A percentile compares a stretch with the other conserved stretches of the same genome.
Evolutionary conservation across 352 stramenopile genomes (phyloP).

Genomic region (Achlya hypogyna): DNA sequence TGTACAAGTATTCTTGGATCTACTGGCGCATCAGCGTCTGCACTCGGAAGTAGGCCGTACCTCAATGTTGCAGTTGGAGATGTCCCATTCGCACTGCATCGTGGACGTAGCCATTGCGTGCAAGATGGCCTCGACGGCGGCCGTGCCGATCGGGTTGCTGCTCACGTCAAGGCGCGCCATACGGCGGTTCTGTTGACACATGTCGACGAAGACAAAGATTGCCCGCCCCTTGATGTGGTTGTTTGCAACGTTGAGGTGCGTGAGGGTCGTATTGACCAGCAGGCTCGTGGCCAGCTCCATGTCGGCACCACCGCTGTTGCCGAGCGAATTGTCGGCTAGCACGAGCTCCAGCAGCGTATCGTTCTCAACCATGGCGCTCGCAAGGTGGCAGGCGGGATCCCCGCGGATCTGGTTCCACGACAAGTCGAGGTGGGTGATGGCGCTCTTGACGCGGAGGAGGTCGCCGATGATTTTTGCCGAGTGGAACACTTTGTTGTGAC

Average conservation of each 20-base stretch:
- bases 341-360: conserved; percentile 48
- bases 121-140: conserved; percentile 51
- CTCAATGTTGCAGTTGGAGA: conserved; percentile 58
- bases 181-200: conserved; percentile 42
- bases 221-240: conserved; percentile 59
- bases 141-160: conserved; percentile 56
- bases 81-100: conserved; percentile 45
- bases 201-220: conserved; percentile 50
- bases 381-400: conserved; percentile 49
- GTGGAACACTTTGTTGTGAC: conserved; percentile 56
- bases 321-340: conserved; percentile 62
- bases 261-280: conserved; percentile 55
- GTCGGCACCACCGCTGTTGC: conserved; percentile 55
- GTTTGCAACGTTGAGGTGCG: conserved; percentile 48
- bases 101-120: conserved; percentile 39
- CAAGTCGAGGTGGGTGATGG: conserved; percentile 47
- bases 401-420: conserved; percentile 72
- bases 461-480: conserved; percentile 46
- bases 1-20: conserved; percentile 15
- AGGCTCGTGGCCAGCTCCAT: conserved; percentile 51
- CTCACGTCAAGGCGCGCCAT: conserved; percentile 45
- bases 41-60: conserved; percentile 39
- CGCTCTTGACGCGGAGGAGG: conserved; percentile 49
- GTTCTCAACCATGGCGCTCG: conserved; percentile 64
- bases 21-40: too few relatives aligned